A percentile compares a stretch with the other conserved stretches of the same genome.
phyloP scores from a whole-genome alignment of 306 rosid genomes.

The Begonia peltatifolia region DNA sequence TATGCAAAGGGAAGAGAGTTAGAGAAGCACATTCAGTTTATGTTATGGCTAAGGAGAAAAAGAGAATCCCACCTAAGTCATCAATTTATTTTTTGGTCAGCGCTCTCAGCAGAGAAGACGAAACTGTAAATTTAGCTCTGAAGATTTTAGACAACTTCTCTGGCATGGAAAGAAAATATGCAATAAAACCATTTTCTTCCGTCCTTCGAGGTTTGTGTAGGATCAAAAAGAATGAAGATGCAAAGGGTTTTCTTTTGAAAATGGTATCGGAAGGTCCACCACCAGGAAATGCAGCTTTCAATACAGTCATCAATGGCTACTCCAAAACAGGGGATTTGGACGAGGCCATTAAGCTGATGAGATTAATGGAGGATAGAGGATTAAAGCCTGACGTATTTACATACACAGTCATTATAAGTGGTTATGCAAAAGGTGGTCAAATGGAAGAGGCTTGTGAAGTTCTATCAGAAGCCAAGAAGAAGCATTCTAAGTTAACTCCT shows the following conservation, averaged over 20 bases:
- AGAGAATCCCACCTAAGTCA: slow-evolving; percentile 14
- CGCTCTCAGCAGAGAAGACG: slow-evolving; percentile 35
- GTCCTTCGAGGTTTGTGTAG: slow-evolving; percentile 59
- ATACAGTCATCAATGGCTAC: slow-evolving; percentile 40
- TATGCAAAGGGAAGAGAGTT: slow-evolving; percentile 46
- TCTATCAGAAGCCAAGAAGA: slow-evolving; percentile 51
- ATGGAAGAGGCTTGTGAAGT: slow-evolving; percentile 61
- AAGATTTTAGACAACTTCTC: slow-evolving; percentile 38
- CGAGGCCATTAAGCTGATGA: slow-evolving; percentile 46
- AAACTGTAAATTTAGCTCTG: slow-evolving; percentile 39
- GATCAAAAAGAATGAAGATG: slow-evolving; percentile 36
- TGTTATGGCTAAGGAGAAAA: slow-evolving; percentile 31
- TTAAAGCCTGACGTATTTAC: slow-evolving; percentile 69
- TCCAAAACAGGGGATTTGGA: slow-evolving; percentile 44
- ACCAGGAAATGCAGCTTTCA: slow-evolving; percentile 76
- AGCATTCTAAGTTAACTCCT: slow-evolving; percentile 40
- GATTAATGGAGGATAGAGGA: slow-evolving; percentile 64
- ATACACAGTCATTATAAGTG: slow-evolving; percentile 58
- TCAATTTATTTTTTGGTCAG: slow-evolving; percentile 25
- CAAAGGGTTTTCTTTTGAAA: slow-evolving; percentile 38
- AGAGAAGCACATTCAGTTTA: slow-evolving; percentile 46
- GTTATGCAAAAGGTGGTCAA: slow-evolving; percentile 60
- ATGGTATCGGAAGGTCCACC: slow-evolving; percentile 67
- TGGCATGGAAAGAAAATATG: slow-evolving; percentile 25
- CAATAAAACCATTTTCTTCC: slow-evolving; percentile 41